Base-by-base conservation (phyloP, 2,329 filamentous ascomycete species). In the Nannizzia gypsea region DNA sequence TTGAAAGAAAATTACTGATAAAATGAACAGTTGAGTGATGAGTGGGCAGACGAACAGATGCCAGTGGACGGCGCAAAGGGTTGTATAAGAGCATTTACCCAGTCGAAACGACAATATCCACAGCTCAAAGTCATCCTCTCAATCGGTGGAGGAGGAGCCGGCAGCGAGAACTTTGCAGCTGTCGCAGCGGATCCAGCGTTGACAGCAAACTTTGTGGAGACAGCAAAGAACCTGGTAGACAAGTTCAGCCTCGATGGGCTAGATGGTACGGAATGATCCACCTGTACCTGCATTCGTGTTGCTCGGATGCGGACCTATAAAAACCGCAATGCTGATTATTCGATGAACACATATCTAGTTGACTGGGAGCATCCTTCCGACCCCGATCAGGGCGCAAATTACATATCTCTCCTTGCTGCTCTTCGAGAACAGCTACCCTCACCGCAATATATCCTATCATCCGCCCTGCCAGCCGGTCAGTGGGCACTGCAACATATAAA, bases 361-460 rank as follows among this genome's bases (percentile, higher is more conserved):
- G 85, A 88, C 67, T 93, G 89, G 89, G 85, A 90, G 69, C 87
- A 89, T 66, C 88, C 89, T 1, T 79, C 80, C 59, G 79, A 87
- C 68, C 70, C 77, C 1, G 77, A 83, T 58, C 82, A 91, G 72
- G 88, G 87, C 24, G 76, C 79, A 63, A 81, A 90, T 70, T 91
- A 90, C 68, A 73, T 90, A 50, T 78, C 81, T 17, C 79, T 93
- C 26, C 78, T 92, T 31, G 81, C 83, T 8, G 77, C 81, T 17
- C 75, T 89, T 57, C 85, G 89, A 61, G 74, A 83, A 60, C 80
- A 84, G 60, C 78, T 92, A n/a, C 84, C 86, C 13, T 78, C 83
- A 34, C 84, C 87, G 44, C 77, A 79, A 48, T 92, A 86, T 70
- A 76, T 87, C 8, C 74, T 93, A 26, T 87, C 87, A 8, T 84